Percentiles rank a stretch among this genome's conserved stretches.
phyloP scores from a whole-genome alignment of 441 rosid genomes.

The Pelargonium australe region DNA sequence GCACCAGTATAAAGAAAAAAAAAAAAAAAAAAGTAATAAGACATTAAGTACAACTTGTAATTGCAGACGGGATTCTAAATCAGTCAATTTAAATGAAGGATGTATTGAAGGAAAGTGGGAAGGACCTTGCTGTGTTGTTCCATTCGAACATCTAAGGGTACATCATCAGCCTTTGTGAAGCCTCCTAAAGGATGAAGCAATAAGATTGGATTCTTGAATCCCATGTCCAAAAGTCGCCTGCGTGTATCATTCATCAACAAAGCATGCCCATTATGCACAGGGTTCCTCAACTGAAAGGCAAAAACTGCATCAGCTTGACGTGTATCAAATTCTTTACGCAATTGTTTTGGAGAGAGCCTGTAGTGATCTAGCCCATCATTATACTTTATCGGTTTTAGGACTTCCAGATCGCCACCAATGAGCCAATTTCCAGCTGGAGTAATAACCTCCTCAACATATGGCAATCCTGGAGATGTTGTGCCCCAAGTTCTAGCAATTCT shows the following conservation, averaged over 20 bases:
- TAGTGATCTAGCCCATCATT: slow-evolving; percentile 82
- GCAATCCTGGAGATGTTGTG: slow-evolving; percentile 76
- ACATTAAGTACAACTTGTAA: not conserved
- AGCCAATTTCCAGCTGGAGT: slow-evolving; percentile 75
- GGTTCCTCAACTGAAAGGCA: slow-evolving; percentile 93
- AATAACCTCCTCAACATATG: slow-evolving; percentile 69
- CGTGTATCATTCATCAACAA: slow-evolving; percentile 88
- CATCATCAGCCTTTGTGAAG: slow-evolving; percentile 91
- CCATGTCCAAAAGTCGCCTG: slow-evolving; percentile 80
- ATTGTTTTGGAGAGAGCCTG: slow-evolving; percentile 68
- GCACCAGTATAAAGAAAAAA: not conserved
- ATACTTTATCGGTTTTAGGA: slow-evolving; percentile 71
- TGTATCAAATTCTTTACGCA: slow-evolving; percentile 60
- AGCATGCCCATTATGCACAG: slow-evolving; percentile 95
- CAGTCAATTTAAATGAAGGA: no score
- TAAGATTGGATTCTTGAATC: slow-evolving; percentile 80
- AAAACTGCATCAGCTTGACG: slow-evolving; percentile 95
- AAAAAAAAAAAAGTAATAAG: not conserved
- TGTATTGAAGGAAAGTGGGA: no score
- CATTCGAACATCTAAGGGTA: slow-evolving; percentile 88
- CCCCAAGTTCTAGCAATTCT: slow-evolving; percentile 94
- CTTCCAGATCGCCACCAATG: slow-evolving; percentile 90
- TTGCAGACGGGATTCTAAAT: no score
- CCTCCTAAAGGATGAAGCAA: slow-evolving; percentile 94
- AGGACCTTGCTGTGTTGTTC: slow-evolving; percentile 88